Evolutionary conservation across 805 yeast species (phyloP).

Genomic region (Barnettozyma pratensis): DNA sequence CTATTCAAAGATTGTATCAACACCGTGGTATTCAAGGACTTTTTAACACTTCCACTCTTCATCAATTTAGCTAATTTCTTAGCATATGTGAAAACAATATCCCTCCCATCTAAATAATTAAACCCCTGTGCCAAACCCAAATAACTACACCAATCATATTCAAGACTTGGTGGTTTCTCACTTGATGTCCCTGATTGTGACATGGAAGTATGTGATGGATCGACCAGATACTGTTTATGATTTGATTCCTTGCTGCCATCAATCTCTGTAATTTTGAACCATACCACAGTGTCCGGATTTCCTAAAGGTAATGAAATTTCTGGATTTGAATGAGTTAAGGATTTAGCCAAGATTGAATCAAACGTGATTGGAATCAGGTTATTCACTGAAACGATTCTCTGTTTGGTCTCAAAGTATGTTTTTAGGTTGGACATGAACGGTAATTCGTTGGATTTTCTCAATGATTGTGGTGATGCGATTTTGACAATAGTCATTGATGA

Average conservation of each 20-base stretch:
- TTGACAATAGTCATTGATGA: slow-evolving; percentile 60
- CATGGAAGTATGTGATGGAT: slow-evolving; percentile 64
- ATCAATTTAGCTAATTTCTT: slow-evolving; percentile 48
- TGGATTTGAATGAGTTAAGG: slow-evolving; percentile 23
- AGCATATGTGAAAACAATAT: slow-evolving; percentile 41
- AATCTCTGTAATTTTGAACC: slow-evolving; percentile 68
- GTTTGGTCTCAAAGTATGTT: slow-evolving; percentile 49
- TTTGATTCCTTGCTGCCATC: slow-evolving; percentile 26
- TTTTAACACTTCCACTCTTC: slow-evolving; percentile 39
- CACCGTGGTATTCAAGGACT: slow-evolving; percentile 53
- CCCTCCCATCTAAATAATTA: slow-evolving; percentile 26
- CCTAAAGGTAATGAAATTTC: slow-evolving; percentile 42
- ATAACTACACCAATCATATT: slow-evolving; percentile 41
- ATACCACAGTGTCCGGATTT: slow-evolving; percentile 67
- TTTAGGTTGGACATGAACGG: slow-evolving; percentile 57
- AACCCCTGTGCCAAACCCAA: slow-evolving; percentile 38
- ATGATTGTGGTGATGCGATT: slow-evolving; percentile 62
- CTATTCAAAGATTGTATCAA: slow-evolving; percentile 64
- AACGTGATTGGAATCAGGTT: slow-evolving; percentile 76
- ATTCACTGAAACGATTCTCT: slow-evolving; percentile 55
- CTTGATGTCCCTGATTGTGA: slow-evolving; percentile 55
- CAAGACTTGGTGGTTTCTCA: slow-evolving; percentile 28
- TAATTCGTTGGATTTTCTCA: slow-evolving; percentile 59
- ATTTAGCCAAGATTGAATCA: slow-evolving; percentile 60
- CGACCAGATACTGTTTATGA: slow-evolving; percentile 48